Evolutionary conservation across 495 filamentous ascomycete species (phyloP).

Genomic region (Pyrenula massariospora): DNA sequence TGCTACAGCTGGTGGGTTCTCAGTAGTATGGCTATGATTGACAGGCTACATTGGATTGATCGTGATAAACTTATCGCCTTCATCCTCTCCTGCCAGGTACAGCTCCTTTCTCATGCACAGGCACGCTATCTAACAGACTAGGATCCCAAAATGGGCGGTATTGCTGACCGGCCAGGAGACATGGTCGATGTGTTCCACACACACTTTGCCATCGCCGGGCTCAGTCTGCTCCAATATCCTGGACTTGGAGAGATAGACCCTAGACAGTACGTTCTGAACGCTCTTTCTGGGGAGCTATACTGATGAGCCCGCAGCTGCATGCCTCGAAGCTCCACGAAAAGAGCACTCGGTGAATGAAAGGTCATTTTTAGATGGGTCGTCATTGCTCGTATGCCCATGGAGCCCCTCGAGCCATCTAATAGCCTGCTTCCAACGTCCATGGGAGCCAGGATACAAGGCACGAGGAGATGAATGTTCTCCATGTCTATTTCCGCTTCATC

Average conservation of each 20-base stretch:
- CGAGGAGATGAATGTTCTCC: slow-evolving; percentile 46
- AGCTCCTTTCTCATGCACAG: slow-evolving; percentile 5
- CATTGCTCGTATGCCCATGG: background rate
- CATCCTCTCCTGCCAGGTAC: slow-evolving; percentile 70
- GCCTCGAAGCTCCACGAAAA: slow-evolving; percentile 52
- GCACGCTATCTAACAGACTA: slow-evolving; percentile 24
- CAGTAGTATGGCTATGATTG: slow-evolving; percentile 81
- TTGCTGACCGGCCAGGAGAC: slow-evolving; percentile 83
- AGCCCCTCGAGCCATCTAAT: slow-evolving; percentile 55
- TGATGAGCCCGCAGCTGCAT: slow-evolving; percentile 43
- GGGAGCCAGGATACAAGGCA: slow-evolving; percentile 61
- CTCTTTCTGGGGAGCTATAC: background rate
- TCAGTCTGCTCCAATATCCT: slow-evolving; percentile 69
- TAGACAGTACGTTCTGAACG: slow-evolving; percentile 56
- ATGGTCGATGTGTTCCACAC: slow-evolving; percentile 99
- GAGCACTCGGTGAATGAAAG: slow-evolving; percentile 33
- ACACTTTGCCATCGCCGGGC: slow-evolving; percentile 72
- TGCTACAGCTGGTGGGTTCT: slow-evolving; percentile 99
- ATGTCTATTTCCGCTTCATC: slow-evolving; percentile 39
- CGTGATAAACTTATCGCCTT: slow-evolving; percentile 60
- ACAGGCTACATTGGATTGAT: slow-evolving; percentile 84
- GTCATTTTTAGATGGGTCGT: background rate
- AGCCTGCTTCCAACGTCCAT: slow-evolving; percentile 42
- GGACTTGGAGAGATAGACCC: slow-evolving; percentile 76
- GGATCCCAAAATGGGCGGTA: slow-evolving; percentile 72